Evolutionary conservation across 2,329 filamentous ascomycete species (phyloP).

Genomic region (Whalleya microplaca): DNA sequence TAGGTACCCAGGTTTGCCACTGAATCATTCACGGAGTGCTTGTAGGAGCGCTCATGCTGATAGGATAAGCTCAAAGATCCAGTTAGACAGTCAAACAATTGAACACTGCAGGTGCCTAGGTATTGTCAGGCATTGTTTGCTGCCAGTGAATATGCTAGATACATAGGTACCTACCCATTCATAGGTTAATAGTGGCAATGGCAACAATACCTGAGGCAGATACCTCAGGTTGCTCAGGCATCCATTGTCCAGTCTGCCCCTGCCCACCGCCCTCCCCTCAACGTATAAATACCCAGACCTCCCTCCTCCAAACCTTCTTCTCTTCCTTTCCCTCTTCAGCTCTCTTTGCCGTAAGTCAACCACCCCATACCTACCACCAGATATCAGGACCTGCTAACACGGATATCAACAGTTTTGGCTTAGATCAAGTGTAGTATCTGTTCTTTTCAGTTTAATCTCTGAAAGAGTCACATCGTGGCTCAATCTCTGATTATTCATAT

Average conservation of each 20-base stretch:
- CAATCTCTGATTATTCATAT: conserved; percentile 91
- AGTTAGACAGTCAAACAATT: too few relatives aligned
- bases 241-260: neutral
- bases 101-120: too few relatives aligned
- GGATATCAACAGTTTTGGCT: conserved; percentile 35
- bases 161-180: too few relatives aligned
- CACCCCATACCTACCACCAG: neutral
- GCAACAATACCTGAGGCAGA: too few relatives aligned
- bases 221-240: neutral
- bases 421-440: conserved; percentile 67
- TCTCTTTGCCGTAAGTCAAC: conserved; percentile 44
- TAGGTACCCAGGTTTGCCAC: too few relatives aligned
- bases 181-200: too few relatives aligned
- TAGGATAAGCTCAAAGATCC: too few relatives aligned
- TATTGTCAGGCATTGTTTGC: too few relatives aligned
- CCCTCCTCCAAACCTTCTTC: conserved; percentile 31
- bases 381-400: neutral
- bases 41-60: too few relatives aligned
- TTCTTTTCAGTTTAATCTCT: neutral
- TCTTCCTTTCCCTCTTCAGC: conserved; percentile 56
- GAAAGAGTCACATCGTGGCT: conserved; percentile 36
- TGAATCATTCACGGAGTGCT: too few relatives aligned
- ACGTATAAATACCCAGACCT: conserved; percentile 21
- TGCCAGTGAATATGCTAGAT: too few relatives aligned
- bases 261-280: neutral